These are phyloP conservation scores for Sarcodon aspratus DNA, from an alignment of 768 basidiomycete genomes.

Conservation along the genomic window DNA sequence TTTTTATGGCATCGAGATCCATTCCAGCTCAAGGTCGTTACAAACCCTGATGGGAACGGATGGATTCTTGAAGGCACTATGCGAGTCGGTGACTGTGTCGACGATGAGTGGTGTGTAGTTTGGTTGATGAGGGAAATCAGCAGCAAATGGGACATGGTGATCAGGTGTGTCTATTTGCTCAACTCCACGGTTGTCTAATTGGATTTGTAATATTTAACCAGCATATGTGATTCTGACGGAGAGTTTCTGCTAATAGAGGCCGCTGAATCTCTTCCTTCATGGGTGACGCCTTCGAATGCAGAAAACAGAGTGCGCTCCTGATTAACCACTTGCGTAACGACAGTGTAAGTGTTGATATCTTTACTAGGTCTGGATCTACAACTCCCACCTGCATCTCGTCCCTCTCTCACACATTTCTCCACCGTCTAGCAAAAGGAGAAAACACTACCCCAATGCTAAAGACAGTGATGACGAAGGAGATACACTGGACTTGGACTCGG, in stretches of 20 bases:
- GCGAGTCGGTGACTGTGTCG: conserved; percentile 92
- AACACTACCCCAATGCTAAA: conserved; percentile 27
- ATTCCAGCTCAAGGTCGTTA: conserved; percentile 64
- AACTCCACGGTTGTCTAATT: neutral
- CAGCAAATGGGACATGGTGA: conserved; percentile 65
- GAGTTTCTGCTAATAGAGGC: conserved; percentile 96
- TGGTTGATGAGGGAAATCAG: conserved; percentile 80
- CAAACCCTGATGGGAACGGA: conserved; percentile 30
- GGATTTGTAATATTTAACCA: conserved; percentile 11
- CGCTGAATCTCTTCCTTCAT: conserved; percentile 76
- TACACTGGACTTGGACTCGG: conserved; percentile 23
- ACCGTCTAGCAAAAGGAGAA: conserved; percentile 42
- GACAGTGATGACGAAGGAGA: conserved; percentile 44
- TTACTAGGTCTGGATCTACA: conserved; percentile 83
- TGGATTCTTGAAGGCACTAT: conserved; percentile 72
- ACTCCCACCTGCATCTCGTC: conserved; percentile 75
- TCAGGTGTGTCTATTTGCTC: conserved; percentile 43
- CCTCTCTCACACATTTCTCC: conserved; percentile 69
- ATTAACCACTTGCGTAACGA: conserved; percentile 7
- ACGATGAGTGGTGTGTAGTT: conserved; percentile 95
- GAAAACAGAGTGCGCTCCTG: conserved; percentile 75
- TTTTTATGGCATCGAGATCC: conserved; percentile 81
- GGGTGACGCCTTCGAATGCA: conserved; percentile 88
- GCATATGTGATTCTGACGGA: conserved; percentile 84
- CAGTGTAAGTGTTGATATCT: neutral